These are phyloP conservation scores for Aspergillus asperescens DNA, from an alignment of 495 filamentous ascomycete genomes.

Conservation along the genomic window DNA sequence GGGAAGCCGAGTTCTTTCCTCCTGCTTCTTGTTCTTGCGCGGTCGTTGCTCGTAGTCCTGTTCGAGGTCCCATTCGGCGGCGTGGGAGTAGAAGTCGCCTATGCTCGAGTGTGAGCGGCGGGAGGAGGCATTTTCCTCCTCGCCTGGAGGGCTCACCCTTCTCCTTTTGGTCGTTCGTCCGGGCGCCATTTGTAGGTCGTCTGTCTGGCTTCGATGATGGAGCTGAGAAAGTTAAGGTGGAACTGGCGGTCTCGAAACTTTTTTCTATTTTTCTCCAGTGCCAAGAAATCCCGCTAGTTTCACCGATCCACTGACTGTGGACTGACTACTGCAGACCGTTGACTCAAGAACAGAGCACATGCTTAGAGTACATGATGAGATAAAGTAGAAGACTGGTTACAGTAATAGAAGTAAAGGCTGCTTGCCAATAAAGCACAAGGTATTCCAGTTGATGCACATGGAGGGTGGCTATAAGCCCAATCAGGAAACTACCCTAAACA, in stretches of 20 bases:
- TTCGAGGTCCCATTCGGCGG: slow-evolving; percentile 76
- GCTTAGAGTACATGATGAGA: no score
- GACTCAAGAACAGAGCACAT: not conserved
- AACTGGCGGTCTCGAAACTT: slow-evolving; percentile 9
- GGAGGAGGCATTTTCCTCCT: slow-evolving; percentile 34
- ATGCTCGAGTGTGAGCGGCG: slow-evolving; percentile 21
- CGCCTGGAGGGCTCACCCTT: slow-evolving; percentile 48
- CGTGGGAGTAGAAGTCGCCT: slow-evolving; percentile 37
- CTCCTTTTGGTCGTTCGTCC: slow-evolving; percentile 49
- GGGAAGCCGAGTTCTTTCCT: slow-evolving; percentile 69
- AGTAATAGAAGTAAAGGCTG: no score
- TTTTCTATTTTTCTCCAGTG: slow-evolving; percentile 17
- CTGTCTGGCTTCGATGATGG: slow-evolving; percentile 12
- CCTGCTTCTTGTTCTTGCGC: slow-evolving; percentile 67
- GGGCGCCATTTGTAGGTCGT: slow-evolving; percentile 39
- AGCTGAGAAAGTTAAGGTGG: slow-evolving; percentile 15
- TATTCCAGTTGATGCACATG: no score
- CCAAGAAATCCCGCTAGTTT: slow-evolving; percentile 24
- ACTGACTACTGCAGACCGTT: not conserved
- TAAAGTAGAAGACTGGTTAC: not conserved
- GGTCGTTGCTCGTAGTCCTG: slow-evolving; percentile 81
- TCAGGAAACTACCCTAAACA: slow-evolving; percentile 3
- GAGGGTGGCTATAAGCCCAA: not conserved
- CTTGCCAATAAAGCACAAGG: no score
- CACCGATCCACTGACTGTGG: slow-evolving; percentile 12